Base-by-base conservation (phyloP, 2,329 filamentous ascomycete genomes). In the Thelonectria olida region DNA sequence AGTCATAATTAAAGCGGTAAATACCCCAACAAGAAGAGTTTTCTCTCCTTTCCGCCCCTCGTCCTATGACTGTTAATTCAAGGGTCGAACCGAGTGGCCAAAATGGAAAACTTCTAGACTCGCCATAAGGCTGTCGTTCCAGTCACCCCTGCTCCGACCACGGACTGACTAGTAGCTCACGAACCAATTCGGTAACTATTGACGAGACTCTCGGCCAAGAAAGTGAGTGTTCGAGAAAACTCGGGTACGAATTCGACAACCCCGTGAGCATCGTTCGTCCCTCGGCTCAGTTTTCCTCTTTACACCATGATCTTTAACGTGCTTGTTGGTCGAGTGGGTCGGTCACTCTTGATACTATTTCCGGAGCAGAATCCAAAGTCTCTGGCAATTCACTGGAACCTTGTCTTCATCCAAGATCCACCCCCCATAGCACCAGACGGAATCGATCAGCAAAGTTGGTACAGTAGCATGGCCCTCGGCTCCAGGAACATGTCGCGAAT, bases 41-140 rank as follows among this genome's bases (percentile, higher is more conserved):
- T 19, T 17, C 12, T 15, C n/a, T 31, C 20, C 19, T 13, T 5
- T 27, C 6, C 17, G 2, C 22, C 28, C 28, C 34, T 31, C 36
- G 23, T 25, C 47, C 23, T 49, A 22, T 48, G 20, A 5, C 48
- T 58, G 23, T 23, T 44, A 9, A 13, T 13, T 54, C 28, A 27
- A 31, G 42, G 38, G 28, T 50, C 28, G 50, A 25, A 50, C 15
- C 28, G 10, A 54, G 63, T 66, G 54, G 67, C 67, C 60, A 66
- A 66, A 49, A 53, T 48, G 50, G 62, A 62, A 66, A 49, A 28
- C 64, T 66, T 62, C 61, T 67, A 58, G 58, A 69, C 52, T 51
- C 54, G 28, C 51, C 56, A 58, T 41, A 55, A 42, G 38, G 53
- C 45, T 63, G 39, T 48, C 54, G 54, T 52, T 41, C 47, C 58